These are phyloP conservation scores for Phtheirospermum japonicum DNA, from an alignment of 257 asterid species.

Conservation along the genomic window DNA sequence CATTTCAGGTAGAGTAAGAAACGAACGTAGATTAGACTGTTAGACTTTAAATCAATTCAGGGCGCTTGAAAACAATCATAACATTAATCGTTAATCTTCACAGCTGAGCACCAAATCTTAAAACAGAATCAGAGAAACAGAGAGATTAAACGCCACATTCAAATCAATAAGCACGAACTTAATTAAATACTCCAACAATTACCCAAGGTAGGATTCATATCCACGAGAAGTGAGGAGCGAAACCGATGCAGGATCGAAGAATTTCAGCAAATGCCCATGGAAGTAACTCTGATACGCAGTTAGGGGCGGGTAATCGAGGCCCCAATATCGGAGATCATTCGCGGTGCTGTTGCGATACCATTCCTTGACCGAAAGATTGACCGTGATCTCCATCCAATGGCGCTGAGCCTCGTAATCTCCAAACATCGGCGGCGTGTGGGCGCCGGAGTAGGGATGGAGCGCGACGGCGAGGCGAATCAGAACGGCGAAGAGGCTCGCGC, in stretches of 20 bases:
- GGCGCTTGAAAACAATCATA: too few species aligned
- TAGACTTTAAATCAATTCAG: too few species aligned
- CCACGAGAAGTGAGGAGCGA: slow-evolving; percentile 63
- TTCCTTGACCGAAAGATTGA: slow-evolving; percentile 68
- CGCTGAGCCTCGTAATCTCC: slow-evolving; percentile 99
- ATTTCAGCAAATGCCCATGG: slow-evolving; percentile 59
- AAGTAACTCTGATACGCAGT: slow-evolving; percentile 90
- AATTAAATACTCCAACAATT: slow-evolving; percentile 15
- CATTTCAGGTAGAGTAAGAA: background rate
- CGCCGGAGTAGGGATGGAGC: slow-evolving; percentile 90
- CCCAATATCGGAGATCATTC: slow-evolving; percentile 88
- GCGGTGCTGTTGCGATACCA: slow-evolving; percentile 78
- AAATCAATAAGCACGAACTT: background rate
- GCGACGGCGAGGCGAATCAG: slow-evolving; percentile 71
- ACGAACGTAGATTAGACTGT: background rate
- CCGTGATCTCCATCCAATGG: slow-evolving; percentile 98
- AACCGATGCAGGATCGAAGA: slow-evolving; percentile 75
- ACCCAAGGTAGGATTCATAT: slow-evolving; percentile 90
- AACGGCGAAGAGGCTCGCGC: slow-evolving; percentile 71
- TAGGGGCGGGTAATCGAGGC: slow-evolving; percentile 93
- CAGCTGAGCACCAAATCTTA: too few species aligned
- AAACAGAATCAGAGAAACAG: background rate
- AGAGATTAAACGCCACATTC: background rate
- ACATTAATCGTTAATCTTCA: too few species aligned
- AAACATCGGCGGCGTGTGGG: slow-evolving; percentile 72